Evolutionary conservation across 2,329 filamentous ascomycete species (phyloP).

Genomic region (Knufia petricola): DNA sequence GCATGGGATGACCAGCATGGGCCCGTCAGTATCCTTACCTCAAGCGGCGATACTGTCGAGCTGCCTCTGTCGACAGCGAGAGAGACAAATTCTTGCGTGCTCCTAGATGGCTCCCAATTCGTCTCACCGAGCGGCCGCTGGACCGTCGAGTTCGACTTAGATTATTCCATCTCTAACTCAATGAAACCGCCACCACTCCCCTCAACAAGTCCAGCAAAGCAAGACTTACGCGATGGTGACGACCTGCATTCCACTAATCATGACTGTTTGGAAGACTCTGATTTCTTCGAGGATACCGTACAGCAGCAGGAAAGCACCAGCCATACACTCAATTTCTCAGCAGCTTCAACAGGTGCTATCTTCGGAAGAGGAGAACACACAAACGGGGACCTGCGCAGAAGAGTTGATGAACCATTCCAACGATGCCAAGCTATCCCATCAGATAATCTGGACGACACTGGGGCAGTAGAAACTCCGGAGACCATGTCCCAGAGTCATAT

Average conservation of each 20-base stretch:
- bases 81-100: slow-evolving; percentile 12
- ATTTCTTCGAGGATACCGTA: slow-evolving; percentile 5
- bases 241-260: too few species aligned
- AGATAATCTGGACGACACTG: too few species aligned
- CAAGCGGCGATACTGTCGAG: slow-evolving; percentile 1
- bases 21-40: slow-evolving; percentile 2
- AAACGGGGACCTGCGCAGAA: too few species aligned
- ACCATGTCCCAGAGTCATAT: too few species aligned
- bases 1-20: slow-evolving; percentile 6
- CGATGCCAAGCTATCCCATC: too few species aligned
- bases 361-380: too few species aligned
- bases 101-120: slow-evolving; percentile 14
- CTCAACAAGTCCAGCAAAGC: not conserved
- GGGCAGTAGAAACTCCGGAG: too few species aligned
- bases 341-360: too few species aligned
- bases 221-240: not conserved
- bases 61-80: slow-evolving; percentile 10
- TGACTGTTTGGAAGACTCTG: too few species aligned
- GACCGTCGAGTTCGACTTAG: slow-evolving; percentile 10
- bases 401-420: too few species aligned
- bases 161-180: slow-evolving; percentile 10
- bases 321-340: not conserved
- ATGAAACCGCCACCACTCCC: slow-evolving; percentile 12
- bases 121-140: slow-evolving; percentile 10
- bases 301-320: not conserved